Base-by-base conservation (phyloP, 2,329 filamentous ascomycete genomes). In the Pyrenophora tritici-repentis region DNA sequence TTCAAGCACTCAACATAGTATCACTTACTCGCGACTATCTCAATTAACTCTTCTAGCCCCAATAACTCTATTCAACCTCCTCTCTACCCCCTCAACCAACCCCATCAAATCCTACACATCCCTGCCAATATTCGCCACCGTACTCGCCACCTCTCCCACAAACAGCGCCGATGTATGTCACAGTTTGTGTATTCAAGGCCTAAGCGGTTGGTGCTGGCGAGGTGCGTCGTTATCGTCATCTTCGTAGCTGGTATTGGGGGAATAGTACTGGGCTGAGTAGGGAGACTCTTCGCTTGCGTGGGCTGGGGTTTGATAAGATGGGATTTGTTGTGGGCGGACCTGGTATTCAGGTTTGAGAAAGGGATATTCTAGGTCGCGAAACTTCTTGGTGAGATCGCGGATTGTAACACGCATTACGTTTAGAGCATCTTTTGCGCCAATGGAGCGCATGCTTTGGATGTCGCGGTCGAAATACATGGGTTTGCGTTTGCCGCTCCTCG, bases 271-370 rank as follows among this genome's bases (percentile, higher is more conserved):
- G 6, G 22, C 8, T 24, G 22, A 2, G 22, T 24, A 24, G 22
- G 22, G 22, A 4, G 22, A 24, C 6, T 24, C 8, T 6, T 24
- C 22, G 22, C 22, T 24, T 5, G 22, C 5, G 22, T 24, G 22
- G 22, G 22, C 5, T 24, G 22, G 8, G 22, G 22, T 7, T 24
- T 24, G 22, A 7, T 7, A 2, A 22, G 20, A 22, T 22, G 7
- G 6, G 22, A 2, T 24, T 24, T 24, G 22, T 3, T 24, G 22
- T 2, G 2, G 2, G 6, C 13, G 43, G 8, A 53, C 29, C 22
- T 70, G 64, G 34, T 66, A 64, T n/a, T 67, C 62, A 9, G 66
- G 56, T 34, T 67, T 67, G 24, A 78, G 53, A 39, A 78, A 78
- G 0, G 73, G 70, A 40, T 59, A 50, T 57, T 78, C 75, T 4